Conservation (phyloP, 2,329 filamentous ascomycete genomes). For the Stagonosporopsis chrysanthemi region DNA sequence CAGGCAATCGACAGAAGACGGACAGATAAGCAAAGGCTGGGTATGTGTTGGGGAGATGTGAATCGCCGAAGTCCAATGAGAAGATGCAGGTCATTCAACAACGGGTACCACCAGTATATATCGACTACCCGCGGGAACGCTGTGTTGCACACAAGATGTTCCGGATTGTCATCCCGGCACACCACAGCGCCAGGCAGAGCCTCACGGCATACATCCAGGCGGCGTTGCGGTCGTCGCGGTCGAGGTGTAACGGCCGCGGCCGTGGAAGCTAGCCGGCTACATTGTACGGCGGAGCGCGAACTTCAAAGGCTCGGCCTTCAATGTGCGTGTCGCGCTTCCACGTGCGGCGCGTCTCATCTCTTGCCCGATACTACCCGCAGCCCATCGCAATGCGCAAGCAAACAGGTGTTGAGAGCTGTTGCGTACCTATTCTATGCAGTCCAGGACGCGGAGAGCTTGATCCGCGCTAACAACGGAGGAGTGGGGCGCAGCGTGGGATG, state of each 20-base stretch:
- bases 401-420: constrained; percentile 15
- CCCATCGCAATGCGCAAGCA: constrained; percentile 4
- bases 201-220: constrained; percentile 16
- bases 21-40: constrained; percentile 15
- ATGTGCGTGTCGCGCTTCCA: constrained; percentile 12
- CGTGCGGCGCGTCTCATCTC: constrained; percentile 17
- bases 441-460: constrained; percentile 13
- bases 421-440: constrained; percentile 22
- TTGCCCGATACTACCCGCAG: constrained; percentile 29
- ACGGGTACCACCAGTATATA: constrained; percentile 16
- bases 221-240: constrained; percentile 18
- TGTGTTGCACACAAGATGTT: not conserved
- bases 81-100: constrained; percentile 14
- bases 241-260: constrained; percentile 34
- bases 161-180: constrained; percentile 17
- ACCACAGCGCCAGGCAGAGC: constrained; percentile 19
- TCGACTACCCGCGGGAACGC: constrained; percentile 1
- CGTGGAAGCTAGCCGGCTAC: constrained; percentile 39
- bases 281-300: constrained; percentile 23
- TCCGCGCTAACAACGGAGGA: constrained; percentile 15
- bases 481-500: constrained; percentile 12
- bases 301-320: constrained; percentile 5
- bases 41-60: constrained; percentile 12
- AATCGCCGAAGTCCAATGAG: constrained; percentile 5
- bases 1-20: constrained; percentile 5